A percentile compares a stretch with the other conserved stretches of the same genome.
These are phyloP conservation scores for Lichtheimia hyalospora DNA, from an alignment of 371 early-diverging fungal species.

Conservation along the genomic window DNA sequence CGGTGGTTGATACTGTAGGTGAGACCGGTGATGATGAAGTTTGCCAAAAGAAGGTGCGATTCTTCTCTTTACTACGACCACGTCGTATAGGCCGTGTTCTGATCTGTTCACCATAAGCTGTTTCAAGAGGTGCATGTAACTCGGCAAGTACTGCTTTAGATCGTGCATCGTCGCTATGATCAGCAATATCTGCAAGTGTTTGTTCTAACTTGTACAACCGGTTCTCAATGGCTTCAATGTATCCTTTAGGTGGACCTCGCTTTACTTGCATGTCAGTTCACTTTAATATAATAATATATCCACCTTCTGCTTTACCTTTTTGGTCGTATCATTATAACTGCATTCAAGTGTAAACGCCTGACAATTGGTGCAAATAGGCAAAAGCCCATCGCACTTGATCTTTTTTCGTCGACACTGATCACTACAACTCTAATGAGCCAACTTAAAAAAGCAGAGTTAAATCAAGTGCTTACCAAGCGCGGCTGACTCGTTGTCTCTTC, in stretches of 20 bases:
- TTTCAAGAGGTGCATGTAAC: conserved; percentile 54
- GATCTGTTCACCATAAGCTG: conserved; percentile 48
- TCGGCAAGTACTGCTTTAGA: conserved; percentile 54
- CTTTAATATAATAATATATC: conserved; percentile 4
- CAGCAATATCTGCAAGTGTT: conserved; percentile 52
- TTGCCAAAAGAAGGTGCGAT: conserved; percentile 21
- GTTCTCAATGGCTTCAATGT: conserved; percentile 74
- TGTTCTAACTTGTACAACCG: conserved; percentile 63
- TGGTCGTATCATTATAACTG: conserved; percentile 47
- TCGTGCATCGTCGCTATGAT: conserved; percentile 51
- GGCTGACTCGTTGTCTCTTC: conserved; percentile 46
- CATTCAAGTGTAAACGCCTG: conserved; percentile 38
- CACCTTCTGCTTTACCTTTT: conserved; percentile 29
- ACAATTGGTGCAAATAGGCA: conserved; percentile 54
- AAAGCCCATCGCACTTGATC: conserved; percentile 63
- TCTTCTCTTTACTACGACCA: conserved; percentile 19
- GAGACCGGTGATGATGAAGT: background rate
- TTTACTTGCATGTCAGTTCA: conserved; percentile 11
- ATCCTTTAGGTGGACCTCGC: conserved; percentile 71
- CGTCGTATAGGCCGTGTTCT: conserved; percentile 38
- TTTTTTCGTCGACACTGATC: conserved; percentile 64
- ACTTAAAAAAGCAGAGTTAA: too few species aligned
- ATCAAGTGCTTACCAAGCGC: conserved; percentile 41
- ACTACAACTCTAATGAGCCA: conserved; percentile 19
- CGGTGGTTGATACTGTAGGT: background rate